Conservation (phyloP, 371 early-diverging fungal species). For the Mucor saturninus region DNA sequence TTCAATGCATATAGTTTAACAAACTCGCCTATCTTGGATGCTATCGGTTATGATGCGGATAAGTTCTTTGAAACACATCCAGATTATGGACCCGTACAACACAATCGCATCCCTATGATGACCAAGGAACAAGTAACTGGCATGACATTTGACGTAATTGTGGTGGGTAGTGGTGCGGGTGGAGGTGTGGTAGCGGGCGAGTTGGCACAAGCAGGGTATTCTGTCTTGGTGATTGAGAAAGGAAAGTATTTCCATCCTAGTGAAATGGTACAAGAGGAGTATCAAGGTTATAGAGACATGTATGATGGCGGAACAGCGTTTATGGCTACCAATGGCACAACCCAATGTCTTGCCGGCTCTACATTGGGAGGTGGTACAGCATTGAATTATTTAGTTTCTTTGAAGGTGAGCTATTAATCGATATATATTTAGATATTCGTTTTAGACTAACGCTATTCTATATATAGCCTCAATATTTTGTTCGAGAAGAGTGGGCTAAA, state of each 20-base stretch:
- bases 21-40: slow-evolving; percentile 6
- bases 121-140: slow-evolving; percentile 33
- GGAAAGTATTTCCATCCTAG: slow-evolving; percentile 58
- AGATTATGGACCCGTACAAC: slow-evolving; percentile 33
- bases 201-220: slow-evolving; percentile 63
- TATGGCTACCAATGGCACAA: slow-evolving; percentile 31
- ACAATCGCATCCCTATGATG: slow-evolving; percentile 42
- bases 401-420: slow-evolving; percentile 46
- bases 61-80: slow-evolving; percentile 46
- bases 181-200: slow-evolving; percentile 73
- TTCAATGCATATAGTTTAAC: slow-evolving; percentile 16
- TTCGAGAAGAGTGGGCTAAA: slow-evolving; percentile 79
- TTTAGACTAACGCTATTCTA: neutral
- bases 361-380: slow-evolving; percentile 69
- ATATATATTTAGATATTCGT: neutral
- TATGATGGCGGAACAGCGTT: slow-evolving; percentile 49
- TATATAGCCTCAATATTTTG: slow-evolving; percentile 57
- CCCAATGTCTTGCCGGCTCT: slow-evolving; percentile 53
- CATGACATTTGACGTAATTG: slow-evolving; percentile 60
- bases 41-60: slow-evolving; percentile 38
- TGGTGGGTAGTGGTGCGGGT: slow-evolving; percentile 76
- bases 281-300: slow-evolving; percentile 40
- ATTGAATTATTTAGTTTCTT: slow-evolving; percentile 63
- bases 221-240: slow-evolving; percentile 75
- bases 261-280: slow-evolving; percentile 55